These are phyloP conservation scores for Acer campestre DNA, from an alignment of 345 rosid genomes.

Conservation along the genomic window DNA sequence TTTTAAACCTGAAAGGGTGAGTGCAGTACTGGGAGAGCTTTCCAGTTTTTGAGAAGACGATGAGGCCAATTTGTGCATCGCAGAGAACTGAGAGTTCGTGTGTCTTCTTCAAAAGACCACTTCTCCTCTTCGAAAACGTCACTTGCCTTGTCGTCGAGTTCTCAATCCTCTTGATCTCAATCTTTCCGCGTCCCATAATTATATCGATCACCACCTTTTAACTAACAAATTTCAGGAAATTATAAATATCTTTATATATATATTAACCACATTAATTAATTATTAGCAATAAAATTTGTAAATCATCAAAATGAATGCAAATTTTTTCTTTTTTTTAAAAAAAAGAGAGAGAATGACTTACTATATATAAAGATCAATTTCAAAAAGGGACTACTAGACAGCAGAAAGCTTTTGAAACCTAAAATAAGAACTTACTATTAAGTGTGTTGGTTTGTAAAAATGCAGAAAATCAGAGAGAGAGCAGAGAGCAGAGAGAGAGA, in stretches of 20 bases:
- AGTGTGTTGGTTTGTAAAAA: background rate
- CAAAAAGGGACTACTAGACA: background rate
- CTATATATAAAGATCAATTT: no score
- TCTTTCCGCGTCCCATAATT: constrained; percentile 49
- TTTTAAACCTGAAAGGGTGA: no score
- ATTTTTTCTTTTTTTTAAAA: no score
- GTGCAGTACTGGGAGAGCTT: constrained; percentile 41
- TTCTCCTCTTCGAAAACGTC: constrained; percentile 7
- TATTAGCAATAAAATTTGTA: background rate
- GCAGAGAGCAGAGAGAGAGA: background rate
- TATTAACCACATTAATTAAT: background rate
- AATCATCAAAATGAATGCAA: background rate
- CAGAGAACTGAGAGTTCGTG: constrained; percentile 50
- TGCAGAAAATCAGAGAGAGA: background rate
- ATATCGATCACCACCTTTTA: background rate
- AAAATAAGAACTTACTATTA: background rate
- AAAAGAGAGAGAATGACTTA: no score
- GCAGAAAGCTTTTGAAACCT: background rate
- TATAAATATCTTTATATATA: no score
- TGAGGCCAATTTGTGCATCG: constrained; percentile 56
- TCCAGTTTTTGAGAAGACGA: constrained; percentile 51
- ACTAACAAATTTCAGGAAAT: background rate
- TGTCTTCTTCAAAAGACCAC: constrained; percentile 48
- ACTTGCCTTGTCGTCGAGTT: constrained; percentile 54
- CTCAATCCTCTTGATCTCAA: constrained; percentile 44